Evolutionary conservation across 805 yeast species (phyloP).

Genomic region (Pichia heedii): DNA sequence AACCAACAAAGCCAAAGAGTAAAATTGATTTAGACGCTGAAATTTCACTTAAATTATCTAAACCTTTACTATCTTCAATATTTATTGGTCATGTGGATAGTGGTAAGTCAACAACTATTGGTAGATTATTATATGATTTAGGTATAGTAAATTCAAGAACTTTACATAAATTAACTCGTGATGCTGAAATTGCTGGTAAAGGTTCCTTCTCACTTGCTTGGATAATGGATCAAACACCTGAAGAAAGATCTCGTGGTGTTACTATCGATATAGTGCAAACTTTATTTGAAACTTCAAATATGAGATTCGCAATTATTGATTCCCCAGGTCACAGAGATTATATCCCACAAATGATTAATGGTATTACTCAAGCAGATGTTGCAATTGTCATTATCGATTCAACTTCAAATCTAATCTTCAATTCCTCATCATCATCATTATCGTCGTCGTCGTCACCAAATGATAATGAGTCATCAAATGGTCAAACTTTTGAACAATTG

Average conservation of each 20-base stretch:
- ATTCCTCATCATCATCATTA: no score
- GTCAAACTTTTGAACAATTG: slow-evolving; percentile 76
- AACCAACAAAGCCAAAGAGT: slow-evolving; percentile 33
- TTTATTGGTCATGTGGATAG: slow-evolving; percentile 85
- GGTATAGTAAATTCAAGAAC: slow-evolving; percentile 60
- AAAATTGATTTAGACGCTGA: slow-evolving; percentile 35
- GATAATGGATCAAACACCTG: slow-evolving; percentile 75
- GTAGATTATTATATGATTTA: slow-evolving; percentile 57
- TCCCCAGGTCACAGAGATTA: slow-evolving; percentile 83
- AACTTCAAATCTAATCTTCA: slow-evolving; percentile 43
- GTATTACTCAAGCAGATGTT: slow-evolving; percentile 69
- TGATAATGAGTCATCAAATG: no score
- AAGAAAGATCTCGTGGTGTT: slow-evolving; percentile 69
- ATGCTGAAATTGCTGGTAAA: slow-evolving; percentile 61
- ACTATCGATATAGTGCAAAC: slow-evolving; percentile 72
- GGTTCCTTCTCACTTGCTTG: slow-evolving; percentile 78
- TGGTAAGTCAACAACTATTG: slow-evolving; percentile 76
- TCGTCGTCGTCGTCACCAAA: no score
- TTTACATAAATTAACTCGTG: slow-evolving; percentile 52
- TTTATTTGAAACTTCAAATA: slow-evolving; percentile 45
- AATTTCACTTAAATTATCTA: slow-evolving; percentile 28
- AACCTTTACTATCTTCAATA: slow-evolving; percentile 61
- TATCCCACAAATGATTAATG: slow-evolving; percentile 81
- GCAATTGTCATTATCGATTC: slow-evolving; percentile 68
- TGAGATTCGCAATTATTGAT: slow-evolving; percentile 63